Conservation (phyloP, 345 rosid species). For the Kernera saxatilis region DNA sequence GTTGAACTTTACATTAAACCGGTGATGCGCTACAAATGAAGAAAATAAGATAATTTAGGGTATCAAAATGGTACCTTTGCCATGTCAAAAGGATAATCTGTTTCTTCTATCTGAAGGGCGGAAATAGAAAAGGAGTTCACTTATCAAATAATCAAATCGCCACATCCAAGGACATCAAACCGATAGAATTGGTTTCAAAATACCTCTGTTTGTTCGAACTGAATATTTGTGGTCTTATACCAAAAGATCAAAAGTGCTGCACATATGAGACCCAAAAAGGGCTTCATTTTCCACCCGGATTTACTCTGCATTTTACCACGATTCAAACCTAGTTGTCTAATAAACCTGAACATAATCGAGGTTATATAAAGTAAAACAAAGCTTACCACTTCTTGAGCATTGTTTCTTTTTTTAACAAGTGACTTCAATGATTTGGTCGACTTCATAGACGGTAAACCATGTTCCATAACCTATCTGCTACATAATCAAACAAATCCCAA, state of each 20-base stretch:
- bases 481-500: background rate
- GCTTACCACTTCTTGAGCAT: slow-evolving; percentile 60
- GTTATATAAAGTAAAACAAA: background rate
- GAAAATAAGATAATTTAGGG: background rate
- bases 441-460: slow-evolving; percentile 57
- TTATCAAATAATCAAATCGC: background rate
- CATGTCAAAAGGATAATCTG: slow-evolving; percentile 47
- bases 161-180: background rate
- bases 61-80: slow-evolving; percentile 41
- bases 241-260: slow-evolving; percentile 72
- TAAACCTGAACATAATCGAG: background rate
- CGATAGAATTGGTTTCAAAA: background rate
- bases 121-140: slow-evolving; percentile 1
- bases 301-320: slow-evolving; percentile 42
- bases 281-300: slow-evolving; percentile 68
- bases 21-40: background rate
- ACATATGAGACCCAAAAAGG: slow-evolving; percentile 65
- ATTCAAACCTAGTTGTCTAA: background rate
- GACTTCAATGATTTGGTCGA: slow-evolving; percentile 58
- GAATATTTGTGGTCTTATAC: slow-evolving; percentile 75
- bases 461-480: slow-evolving; percentile 8
- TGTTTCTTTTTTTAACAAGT: slow-evolving; percentile 44
- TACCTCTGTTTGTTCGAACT: slow-evolving; percentile 74
- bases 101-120: slow-evolving; percentile 56
- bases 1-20: background rate